Conservation (phyloP, 1,284 basidiomycete species). For the Puccinia polysora region DNA sequence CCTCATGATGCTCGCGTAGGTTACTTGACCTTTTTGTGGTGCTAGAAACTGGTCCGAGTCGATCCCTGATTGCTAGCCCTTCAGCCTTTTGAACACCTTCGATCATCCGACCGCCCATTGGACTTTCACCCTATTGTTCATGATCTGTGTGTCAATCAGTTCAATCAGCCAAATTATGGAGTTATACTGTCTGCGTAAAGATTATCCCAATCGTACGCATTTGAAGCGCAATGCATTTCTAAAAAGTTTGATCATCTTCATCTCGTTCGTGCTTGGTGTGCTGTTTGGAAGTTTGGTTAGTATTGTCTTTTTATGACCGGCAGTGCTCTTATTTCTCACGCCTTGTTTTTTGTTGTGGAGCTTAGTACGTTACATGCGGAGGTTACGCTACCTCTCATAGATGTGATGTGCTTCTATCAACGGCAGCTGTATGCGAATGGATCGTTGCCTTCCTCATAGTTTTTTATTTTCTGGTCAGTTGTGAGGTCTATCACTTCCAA, state of each 20-base stretch:
- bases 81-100: constrained; percentile 30
- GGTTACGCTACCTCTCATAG: constrained; percentile 13
- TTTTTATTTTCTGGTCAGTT: constrained; percentile 33
- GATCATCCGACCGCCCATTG: constrained; percentile 30
- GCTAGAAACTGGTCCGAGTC: neutral
- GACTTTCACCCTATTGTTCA: constrained; percentile 31
- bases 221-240: constrained; percentile 20
- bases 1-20: too few species aligned
- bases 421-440: constrained; percentile 33
- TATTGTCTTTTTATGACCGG: neutral
- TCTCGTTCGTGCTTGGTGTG: constrained; percentile 6
- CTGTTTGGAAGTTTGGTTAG: constrained; percentile 33
- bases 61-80: neutral
- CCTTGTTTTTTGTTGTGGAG: neutral
- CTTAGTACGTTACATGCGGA: constrained; percentile 23
- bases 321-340: neutral
- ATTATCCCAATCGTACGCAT: constrained; percentile 24
- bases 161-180: constrained; percentile 29
- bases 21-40: neutral
- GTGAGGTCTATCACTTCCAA: neutral
- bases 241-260: constrained; percentile 7
- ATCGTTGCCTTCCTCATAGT: constrained; percentile 10
- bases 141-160: constrained; percentile 17
- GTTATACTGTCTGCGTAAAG: constrained; percentile 31
- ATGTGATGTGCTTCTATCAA: constrained; percentile 17